Conservation (phyloP, 2,329 filamentous ascomycete genomes). For the Elsinoe ampelina region DNA sequence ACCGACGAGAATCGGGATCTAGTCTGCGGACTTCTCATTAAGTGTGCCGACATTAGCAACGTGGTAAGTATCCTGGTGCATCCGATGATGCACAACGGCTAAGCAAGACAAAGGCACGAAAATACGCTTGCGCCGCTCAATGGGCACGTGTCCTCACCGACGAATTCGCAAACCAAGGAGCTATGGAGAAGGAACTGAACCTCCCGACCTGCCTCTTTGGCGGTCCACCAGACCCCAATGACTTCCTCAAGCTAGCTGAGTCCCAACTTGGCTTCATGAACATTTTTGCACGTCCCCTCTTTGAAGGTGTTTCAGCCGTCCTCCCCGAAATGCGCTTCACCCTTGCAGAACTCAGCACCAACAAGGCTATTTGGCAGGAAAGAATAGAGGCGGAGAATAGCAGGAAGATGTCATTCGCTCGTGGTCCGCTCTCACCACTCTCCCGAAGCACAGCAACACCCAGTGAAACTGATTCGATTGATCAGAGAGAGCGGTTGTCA, state of each 20-base stretch:
- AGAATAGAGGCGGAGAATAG: conserved; percentile 57
- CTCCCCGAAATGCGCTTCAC: conserved; percentile 78
- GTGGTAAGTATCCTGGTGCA: conserved; percentile 54
- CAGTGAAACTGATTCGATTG: conserved; percentile 15
- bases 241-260: conserved; percentile 70
- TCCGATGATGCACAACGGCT: conserved; percentile 13
- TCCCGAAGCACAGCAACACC: conserved; percentile 15
- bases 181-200: conserved; percentile 80
- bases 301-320: conserved; percentile 77
- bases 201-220: conserved; percentile 81
- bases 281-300: conserved; percentile 85
- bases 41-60: conserved; percentile 98
- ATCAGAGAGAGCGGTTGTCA: conserved; percentile 14
- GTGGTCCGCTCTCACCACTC: conserved; percentile 21
- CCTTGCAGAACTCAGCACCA: conserved; percentile 68
- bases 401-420: conserved; percentile 24
- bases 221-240: conserved; percentile 68
- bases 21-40: conserved; percentile 86
- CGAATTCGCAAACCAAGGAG: conserved; percentile 85
- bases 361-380: conserved; percentile 64
- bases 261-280: conserved; percentile 96
- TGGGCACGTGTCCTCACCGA: conserved; percentile 95
- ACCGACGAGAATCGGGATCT: conserved; percentile 68
- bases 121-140: conserved; percentile 68
- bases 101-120: conserved; percentile 54